Percentiles rank a stretch among this genome's conserved stretches.
Evolutionary conservation across 2,329 filamentous ascomycete genomes (phyloP).

Genomic region (Sporothrix humicola): DNA sequence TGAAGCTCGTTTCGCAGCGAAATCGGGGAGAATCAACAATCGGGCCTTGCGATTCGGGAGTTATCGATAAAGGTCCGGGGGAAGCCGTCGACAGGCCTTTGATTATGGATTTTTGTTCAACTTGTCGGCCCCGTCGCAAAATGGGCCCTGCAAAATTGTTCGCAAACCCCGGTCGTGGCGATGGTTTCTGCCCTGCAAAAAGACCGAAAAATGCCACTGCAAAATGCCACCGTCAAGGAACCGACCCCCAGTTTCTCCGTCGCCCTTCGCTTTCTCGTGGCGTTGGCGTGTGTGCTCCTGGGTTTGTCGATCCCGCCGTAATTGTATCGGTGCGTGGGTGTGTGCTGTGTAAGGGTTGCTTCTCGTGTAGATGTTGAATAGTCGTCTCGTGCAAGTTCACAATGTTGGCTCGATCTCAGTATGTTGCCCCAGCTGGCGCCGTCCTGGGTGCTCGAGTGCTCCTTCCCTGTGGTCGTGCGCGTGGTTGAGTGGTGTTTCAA

Average conservation of each 20-base stretch:
- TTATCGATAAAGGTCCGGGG: not conserved
- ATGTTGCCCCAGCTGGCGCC: constrained; percentile 18
- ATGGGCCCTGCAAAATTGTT: not conserved
- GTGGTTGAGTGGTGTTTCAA: constrained; percentile 29
- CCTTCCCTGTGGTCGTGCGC: constrained; percentile 6
- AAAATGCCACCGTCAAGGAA: not conserved
- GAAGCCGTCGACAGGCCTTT: not conserved
- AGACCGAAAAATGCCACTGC: not conserved
- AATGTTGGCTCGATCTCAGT: not conserved
- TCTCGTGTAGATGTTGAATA: not conserved
- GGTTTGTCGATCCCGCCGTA: not conserved
- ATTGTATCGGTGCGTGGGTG: not conserved
- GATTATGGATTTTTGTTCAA: not conserved
- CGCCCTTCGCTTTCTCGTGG: not conserved
- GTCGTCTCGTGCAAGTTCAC: constrained; percentile 12
- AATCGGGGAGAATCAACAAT: not conserved
- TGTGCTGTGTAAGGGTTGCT: not conserved
- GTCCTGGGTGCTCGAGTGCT: not conserved
- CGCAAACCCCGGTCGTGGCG: not conserved
- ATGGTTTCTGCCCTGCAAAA: constrained; percentile 13
- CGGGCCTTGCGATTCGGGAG: too few relatives aligned
- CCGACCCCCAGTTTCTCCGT: not conserved
- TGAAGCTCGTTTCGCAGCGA: not conserved
- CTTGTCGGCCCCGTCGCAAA: not conserved
- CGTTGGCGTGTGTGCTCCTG: not conserved